Conservation (phyloP, 495 filamentous ascomycete species). For the Pseudevernia furfuracea region DNA sequence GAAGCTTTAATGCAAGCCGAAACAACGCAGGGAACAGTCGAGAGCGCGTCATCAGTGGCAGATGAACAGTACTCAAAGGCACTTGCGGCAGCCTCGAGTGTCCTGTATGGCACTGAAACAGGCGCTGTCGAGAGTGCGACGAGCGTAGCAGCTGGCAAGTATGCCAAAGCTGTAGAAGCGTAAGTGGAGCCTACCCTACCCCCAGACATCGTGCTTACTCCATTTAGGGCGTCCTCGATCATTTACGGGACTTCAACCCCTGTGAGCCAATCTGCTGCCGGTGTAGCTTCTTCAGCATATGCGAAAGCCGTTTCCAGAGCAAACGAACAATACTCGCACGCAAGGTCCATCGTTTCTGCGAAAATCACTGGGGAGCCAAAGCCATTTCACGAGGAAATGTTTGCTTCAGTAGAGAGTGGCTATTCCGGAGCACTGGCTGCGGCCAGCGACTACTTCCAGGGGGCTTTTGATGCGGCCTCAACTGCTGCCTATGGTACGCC, state of each 20-base stretch:
- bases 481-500: conserved; percentile 39
- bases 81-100: conserved; percentile 48
- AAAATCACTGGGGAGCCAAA: conserved; percentile 61
- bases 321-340: conserved; percentile 55
- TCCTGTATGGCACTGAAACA: conserved; percentile 49
- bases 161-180: conserved; percentile 53
- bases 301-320: conserved; percentile 52
- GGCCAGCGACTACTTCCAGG: conserved; percentile 50
- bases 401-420: conserved; percentile 58
- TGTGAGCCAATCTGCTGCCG: conserved; percentile 34
- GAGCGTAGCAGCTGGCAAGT: conserved; percentile 49
- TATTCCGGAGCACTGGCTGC: conserved; percentile 59
- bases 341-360: conserved; percentile 54
- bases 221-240: conserved; percentile 47
- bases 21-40: conserved; percentile 37
- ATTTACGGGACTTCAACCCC: conserved; percentile 55
- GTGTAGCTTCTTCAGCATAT: conserved; percentile 52
- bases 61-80: conserved; percentile 51
- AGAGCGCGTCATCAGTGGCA: conserved; percentile 42
- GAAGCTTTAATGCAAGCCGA: conserved; percentile 44
- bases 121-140: conserved; percentile 42
- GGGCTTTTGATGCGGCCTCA: conserved; percentile 42
- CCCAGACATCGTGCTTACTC: conserved; percentile 19
- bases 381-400: conserved; percentile 51
- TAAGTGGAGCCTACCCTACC: conserved; percentile 31